Percentiles rank a stretch among this genome's conserved stretches.
These are phyloP conservation scores for Nannizzia gypsea DNA, from an alignment of 2,329 filamentous ascomycete species.

Conservation along the genomic window DNA sequence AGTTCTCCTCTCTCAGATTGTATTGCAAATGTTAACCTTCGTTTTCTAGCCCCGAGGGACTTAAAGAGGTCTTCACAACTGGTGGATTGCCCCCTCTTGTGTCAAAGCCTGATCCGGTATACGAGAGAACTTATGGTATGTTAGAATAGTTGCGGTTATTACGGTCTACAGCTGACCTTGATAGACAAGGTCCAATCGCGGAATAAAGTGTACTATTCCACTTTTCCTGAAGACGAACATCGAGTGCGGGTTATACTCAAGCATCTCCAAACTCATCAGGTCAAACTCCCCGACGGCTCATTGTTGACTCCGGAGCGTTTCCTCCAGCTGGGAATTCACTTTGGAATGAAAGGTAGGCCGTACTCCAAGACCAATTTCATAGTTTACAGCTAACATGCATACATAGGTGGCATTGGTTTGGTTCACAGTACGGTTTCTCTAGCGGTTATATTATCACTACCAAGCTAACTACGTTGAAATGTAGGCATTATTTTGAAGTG, in stretches of 20 bases:
- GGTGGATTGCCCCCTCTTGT: conserved; percentile 73
- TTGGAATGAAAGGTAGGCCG: conserved; percentile 57
- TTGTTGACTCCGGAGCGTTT: conserved; percentile 61
- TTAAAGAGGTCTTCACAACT: conserved; percentile 72
- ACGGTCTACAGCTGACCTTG: background rate
- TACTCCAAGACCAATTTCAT: background rate
- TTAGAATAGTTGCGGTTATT: conserved; percentile 13
- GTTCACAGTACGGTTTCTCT: conserved; percentile 47
- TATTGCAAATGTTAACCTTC: background rate
- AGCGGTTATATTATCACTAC: background rate
- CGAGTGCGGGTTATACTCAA: conserved; percentile 54
- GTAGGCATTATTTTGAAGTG: conserved; percentile 55
- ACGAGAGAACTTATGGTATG: conserved; percentile 52
- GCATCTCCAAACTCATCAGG: conserved; percentile 51
- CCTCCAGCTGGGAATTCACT: conserved; percentile 62
- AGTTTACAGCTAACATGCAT: background rate
- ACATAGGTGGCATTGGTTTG: conserved; percentile 52
- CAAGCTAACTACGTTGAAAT: background rate
- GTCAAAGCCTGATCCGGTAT: conserved; percentile 60
- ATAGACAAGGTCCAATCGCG: conserved; percentile 53
- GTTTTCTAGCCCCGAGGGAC: conserved; percentile 48
- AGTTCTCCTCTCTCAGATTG: conserved; percentile 16
- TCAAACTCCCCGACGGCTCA: conserved; percentile 61
- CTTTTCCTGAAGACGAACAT: conserved; percentile 69
- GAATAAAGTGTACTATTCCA: conserved; percentile 68